phyloP scores from a whole-genome alignment of 2,329 filamentous ascomycete species.

The Alternaria rosae region DNA sequence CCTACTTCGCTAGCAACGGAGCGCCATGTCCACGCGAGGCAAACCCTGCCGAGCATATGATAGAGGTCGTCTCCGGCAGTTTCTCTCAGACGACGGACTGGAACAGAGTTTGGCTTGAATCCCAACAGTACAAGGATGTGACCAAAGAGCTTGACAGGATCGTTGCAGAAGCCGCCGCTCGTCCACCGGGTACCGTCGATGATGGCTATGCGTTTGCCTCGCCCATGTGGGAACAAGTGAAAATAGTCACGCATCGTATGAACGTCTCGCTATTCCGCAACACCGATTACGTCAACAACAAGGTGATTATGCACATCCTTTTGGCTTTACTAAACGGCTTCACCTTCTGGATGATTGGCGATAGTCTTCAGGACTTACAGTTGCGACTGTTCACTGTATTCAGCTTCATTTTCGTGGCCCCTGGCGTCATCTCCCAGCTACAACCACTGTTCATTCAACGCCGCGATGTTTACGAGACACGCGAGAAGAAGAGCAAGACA shows the following conservation, averaged over 20 bases:
- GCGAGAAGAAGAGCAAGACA: constrained; percentile 68
- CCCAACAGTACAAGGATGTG: constrained; percentile 37
- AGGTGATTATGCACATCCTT: constrained; percentile 20
- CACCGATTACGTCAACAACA: constrained; percentile 25
- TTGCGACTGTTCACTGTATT: constrained; percentile 57
- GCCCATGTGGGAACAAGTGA: constrained; percentile 17
- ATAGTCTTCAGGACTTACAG: constrained; percentile 46
- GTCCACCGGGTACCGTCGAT: constrained; percentile 41
- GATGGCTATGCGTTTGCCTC: constrained; percentile 43
- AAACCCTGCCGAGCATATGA: constrained; percentile 75
- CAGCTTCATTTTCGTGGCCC: constrained; percentile 51
- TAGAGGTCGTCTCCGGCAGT: constrained; percentile 69
- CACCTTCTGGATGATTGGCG: constrained; percentile 25
- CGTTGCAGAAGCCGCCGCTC: constrained; percentile 42
- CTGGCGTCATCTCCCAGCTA: constrained; percentile 48
- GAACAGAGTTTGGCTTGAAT: constrained; percentile 43
- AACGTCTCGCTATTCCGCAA: constrained; percentile 18
- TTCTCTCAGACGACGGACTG: constrained; percentile 33
- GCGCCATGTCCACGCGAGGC: constrained; percentile 61
- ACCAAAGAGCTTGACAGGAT: constrained; percentile 44
- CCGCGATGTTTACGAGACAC: constrained; percentile 61
- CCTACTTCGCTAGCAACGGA: constrained; percentile 58
- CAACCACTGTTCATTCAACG: constrained; percentile 53
- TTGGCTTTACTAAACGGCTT: constrained; percentile 24
- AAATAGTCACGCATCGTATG: constrained; percentile 19